These are phyloP conservation scores for Punica granatum DNA, from an alignment of 345 rosid genomes.

Conservation along the genomic window DNA sequence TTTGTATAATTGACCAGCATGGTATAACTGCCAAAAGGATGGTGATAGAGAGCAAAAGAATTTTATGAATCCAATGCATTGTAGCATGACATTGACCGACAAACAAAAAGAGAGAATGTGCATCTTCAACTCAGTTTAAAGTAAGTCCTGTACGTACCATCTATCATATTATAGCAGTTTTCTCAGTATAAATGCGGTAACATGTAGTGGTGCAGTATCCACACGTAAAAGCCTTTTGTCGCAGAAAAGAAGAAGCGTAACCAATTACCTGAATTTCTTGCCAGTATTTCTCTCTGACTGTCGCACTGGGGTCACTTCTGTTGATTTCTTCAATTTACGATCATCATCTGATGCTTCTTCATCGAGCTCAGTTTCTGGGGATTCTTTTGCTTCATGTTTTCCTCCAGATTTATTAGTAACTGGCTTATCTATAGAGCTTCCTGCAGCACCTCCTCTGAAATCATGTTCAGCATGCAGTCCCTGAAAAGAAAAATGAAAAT, in stretches of 20 bases:
- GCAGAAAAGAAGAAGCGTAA: not conserved
- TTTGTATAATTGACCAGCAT: not conserved
- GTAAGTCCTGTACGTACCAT: not conserved
- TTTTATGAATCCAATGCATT: not conserved
- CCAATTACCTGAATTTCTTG: slow-evolving; percentile 32
- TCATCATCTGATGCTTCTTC: slow-evolving; percentile 41
- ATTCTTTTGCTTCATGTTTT: slow-evolving; percentile 30
- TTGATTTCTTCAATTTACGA: slow-evolving; percentile 25
- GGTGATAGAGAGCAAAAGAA: not conserved
- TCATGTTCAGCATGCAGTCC: slow-evolving; percentile 42
- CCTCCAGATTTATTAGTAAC: slow-evolving; percentile 22
- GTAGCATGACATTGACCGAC: not conserved
- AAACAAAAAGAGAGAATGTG: too few relatives aligned
- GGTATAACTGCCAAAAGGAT: not conserved
- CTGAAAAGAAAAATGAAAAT: slow-evolving; percentile 28
- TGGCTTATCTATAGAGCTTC: slow-evolving; percentile 24
- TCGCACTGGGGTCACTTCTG: slow-evolving; percentile 53
- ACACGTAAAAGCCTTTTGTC: not conserved
- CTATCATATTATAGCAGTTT: not conserved
- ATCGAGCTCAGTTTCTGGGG: slow-evolving; percentile 42
- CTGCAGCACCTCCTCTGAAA: slow-evolving; percentile 76
- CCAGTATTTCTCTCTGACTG: slow-evolving; percentile 65
- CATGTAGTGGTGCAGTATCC: not conserved
- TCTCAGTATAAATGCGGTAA: not conserved
- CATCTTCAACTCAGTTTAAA: not conserved